phyloP scores from a whole-genome alignment of 1,139 yeast genomes.

The Pichia sp. region DNA sequence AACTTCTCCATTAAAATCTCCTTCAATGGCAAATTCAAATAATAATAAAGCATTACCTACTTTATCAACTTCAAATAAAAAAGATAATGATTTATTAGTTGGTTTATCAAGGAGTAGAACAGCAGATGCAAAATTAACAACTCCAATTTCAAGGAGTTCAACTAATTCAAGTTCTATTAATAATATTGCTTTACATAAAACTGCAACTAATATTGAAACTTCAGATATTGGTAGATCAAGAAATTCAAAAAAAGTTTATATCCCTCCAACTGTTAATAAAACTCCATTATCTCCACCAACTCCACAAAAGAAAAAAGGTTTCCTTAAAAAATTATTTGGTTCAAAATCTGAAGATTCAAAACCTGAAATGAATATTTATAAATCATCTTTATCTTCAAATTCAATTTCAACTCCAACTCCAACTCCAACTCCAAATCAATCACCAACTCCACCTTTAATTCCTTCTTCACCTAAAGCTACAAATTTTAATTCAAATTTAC shows the following conservation, averaged over 20 bases:
- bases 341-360: conserved; percentile 24
- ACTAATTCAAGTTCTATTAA: conserved; percentile 3
- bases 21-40: conserved; percentile 15
- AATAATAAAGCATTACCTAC: conserved; percentile 24
- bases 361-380: conserved; percentile 6
- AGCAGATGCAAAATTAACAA: conserved; percentile 21
- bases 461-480: too few species aligned
- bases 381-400: not conserved
- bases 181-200: conserved; percentile 14
- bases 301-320: conserved; percentile 23
- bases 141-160: conserved; percentile 11
- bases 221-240: conserved; percentile 14
- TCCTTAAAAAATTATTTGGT: conserved; percentile 33
- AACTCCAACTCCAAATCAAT: not conserved
- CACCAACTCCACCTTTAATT: too few species aligned
- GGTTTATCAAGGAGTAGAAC: conserved; percentile 22
- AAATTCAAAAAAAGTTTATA: not conserved
- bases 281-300: conserved; percentile 8
- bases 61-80: conserved; percentile 18
- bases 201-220: conserved; percentile 26
- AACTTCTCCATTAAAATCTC: conserved; percentile 14
- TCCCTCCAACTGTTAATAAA: not conserved
- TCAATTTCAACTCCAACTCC: not conserved
- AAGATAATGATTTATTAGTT: conserved; percentile 9
- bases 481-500: too few species aligned